These are phyloP conservation scores for Lentinula novae-zelandiae DNA, from an alignment of 1,284 basidiomycete species.

Conservation along the genomic window DNA sequence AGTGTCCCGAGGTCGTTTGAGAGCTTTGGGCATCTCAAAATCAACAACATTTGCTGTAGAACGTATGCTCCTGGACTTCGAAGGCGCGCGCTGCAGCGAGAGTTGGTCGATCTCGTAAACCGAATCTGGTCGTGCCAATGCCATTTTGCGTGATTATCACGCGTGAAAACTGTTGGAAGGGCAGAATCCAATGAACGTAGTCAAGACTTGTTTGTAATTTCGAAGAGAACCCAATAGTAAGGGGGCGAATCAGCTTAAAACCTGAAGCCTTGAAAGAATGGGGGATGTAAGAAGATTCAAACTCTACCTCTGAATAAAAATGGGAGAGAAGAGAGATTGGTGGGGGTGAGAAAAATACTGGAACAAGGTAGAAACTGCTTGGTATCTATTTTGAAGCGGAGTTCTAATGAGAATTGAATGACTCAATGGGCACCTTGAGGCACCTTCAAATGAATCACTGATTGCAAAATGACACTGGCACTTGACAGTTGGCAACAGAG, in stretches of 20 bases:
- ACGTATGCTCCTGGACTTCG: neutral
- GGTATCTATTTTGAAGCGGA: neutral
- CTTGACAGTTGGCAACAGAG: neutral
- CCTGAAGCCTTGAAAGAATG: too few species aligned
- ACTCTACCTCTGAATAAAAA: neutral
- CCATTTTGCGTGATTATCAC: neutral
- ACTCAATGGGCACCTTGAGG: too few species aligned
- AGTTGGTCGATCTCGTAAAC: neutral
- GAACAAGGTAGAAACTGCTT: neutral
- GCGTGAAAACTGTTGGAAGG: too few species aligned
- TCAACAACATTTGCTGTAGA: neutral
- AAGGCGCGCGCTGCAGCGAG: neutral
- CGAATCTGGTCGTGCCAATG: neutral
- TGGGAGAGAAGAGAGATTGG: neutral
- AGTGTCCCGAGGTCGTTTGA: neutral
- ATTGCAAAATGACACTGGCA: neutral
- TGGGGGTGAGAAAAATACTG: neutral
- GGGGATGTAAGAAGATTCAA: too few species aligned
- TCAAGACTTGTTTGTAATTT: too few species aligned
- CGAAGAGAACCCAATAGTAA: too few species aligned
- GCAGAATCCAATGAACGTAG: too few species aligned
- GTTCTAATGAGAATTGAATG: neutral
- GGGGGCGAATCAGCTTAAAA: too few species aligned
- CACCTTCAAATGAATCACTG: neutral
- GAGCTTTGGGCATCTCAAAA: slow-evolving; percentile 2